Percentiles rank a stretch among this genome's conserved stretches.
phyloP scores from a whole-genome alignment of 2,329 filamentous ascomycete genomes.

The Exserohilum turcica region DNA sequence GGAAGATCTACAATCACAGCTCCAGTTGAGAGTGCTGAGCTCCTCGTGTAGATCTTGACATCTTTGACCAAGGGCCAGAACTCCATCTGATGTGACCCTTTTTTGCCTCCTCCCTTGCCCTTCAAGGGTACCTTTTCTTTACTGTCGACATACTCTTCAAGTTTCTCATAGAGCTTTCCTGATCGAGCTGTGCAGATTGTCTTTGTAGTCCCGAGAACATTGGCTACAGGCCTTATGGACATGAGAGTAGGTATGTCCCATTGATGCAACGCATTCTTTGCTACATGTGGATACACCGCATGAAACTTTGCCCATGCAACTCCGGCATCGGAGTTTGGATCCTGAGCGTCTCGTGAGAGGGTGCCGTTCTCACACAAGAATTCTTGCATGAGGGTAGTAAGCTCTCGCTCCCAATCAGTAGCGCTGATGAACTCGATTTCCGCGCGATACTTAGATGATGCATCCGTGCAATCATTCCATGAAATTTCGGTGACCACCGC shows the following conservation, averaged over 20 bases:
- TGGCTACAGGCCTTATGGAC: slow-evolving; percentile 45
- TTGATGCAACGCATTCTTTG: slow-evolving; percentile 48
- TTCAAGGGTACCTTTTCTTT: slow-evolving; percentile 55
- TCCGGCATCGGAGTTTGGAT: slow-evolving; percentile 55
- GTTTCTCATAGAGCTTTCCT: slow-evolving; percentile 50
- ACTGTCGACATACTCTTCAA: slow-evolving; percentile 62
- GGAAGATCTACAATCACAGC: slow-evolving; percentile 64
- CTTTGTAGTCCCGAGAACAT: slow-evolving; percentile 55
- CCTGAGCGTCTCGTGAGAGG: slow-evolving; percentile 44
- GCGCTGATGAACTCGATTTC: slow-evolving; percentile 63
- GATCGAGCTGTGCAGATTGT: slow-evolving; percentile 48
- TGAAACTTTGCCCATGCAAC: slow-evolving; percentile 59
- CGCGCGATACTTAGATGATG: slow-evolving; percentile 57
- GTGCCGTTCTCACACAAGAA: slow-evolving; percentile 51
- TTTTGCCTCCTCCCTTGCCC: slow-evolving; percentile 38
- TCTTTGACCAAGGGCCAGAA: slow-evolving; percentile 61
- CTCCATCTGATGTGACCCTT: slow-evolving; percentile 38
- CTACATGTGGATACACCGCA: slow-evolving; percentile 54
- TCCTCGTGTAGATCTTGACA: slow-evolving; percentile 59
- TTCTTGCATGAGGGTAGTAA: slow-evolving; percentile 57
- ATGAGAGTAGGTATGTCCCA: slow-evolving; percentile 52
- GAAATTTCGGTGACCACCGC: slow-evolving; percentile 66
- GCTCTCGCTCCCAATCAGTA: slow-evolving; percentile 60
- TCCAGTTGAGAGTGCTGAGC: slow-evolving; percentile 58
- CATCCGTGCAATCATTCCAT: slow-evolving; percentile 56